These are phyloP conservation scores for Coemansia sp. DNA, from an alignment of 192 early-diverging fungal genomes.

Conservation along the genomic window DNA sequence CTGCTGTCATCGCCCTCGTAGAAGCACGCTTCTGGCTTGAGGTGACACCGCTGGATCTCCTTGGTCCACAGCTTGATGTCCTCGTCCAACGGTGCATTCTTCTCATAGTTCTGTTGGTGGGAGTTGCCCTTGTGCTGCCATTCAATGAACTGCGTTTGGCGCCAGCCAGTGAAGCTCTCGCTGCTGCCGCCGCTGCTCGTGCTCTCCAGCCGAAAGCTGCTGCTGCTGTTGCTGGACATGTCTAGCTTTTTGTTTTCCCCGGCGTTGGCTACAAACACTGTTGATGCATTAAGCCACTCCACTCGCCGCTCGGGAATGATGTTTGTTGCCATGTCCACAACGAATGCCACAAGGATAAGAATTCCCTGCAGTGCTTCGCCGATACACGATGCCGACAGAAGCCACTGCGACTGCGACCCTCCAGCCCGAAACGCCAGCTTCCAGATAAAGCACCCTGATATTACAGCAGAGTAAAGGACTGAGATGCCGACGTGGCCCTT, in stretches of 20 bases:
- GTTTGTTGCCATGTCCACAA: constrained; percentile 14
- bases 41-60: constrained; percentile 19
- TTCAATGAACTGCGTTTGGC: constrained; percentile 14
- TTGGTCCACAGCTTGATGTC: constrained; percentile 21
- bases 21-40: constrained; percentile 13
- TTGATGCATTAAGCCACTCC: constrained; percentile 15
- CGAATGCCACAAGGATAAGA: constrained; percentile 17
- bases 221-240: neutral
- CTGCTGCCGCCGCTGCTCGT: neutral
- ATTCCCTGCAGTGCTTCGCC: constrained; percentile 24
- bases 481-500: constrained; percentile 16
- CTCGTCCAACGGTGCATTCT: neutral
- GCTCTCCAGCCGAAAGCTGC: constrained; percentile 2
- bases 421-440: constrained; percentile 24
- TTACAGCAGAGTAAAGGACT: constrained; percentile 15
- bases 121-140: constrained; percentile 9
- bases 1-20: constrained; percentile 19
- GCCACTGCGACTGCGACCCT: constrained; percentile 21
- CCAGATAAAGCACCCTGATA: constrained; percentile 6
- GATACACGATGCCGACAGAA: constrained; percentile 12
- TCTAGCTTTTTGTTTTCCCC: neutral
- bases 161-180: constrained; percentile 20
- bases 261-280: constrained; percentile 3
- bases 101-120: neutral
- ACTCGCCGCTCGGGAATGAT: constrained; percentile 2